Conservation (phyloP, 768 basidiomycete species). For the Hygrophoropsis aurantiaca region DNA sequence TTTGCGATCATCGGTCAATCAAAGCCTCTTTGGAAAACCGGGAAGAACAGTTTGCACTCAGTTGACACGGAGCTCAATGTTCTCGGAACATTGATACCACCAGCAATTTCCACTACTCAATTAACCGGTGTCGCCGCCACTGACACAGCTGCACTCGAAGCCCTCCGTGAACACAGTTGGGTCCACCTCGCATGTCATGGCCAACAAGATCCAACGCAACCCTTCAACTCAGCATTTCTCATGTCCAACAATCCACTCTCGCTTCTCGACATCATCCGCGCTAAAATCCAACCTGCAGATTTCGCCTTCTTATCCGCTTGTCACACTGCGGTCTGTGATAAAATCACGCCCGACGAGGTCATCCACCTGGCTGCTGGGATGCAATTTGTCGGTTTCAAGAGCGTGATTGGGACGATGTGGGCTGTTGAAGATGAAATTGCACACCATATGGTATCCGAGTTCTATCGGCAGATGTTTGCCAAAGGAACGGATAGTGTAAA, state of each 20-base stretch:
- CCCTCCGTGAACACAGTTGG: conserved; percentile 15
- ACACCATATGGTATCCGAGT: conserved; percentile 4
- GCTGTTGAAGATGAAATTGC: conserved; percentile 9
- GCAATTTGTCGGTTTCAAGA: conserved; percentile 20
- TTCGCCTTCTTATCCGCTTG: conserved; percentile 23
- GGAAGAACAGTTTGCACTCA: background rate
- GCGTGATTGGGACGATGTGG: conserved; percentile 27
- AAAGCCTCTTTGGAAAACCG: conserved; percentile 2
- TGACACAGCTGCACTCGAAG: conserved; percentile 5
- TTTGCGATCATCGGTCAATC: conserved; percentile 20
- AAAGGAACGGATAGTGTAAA: conserved; percentile 3
- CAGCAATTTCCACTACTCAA: conserved; percentile 6
- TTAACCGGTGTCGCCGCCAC: conserved; percentile 15
- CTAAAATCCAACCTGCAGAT: conserved; percentile 2
- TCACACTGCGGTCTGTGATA: conserved; percentile 19
- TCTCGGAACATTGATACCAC: conserved; percentile 11
- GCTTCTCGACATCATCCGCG: conserved; percentile 10
- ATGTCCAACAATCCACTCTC: conserved; percentile 8
- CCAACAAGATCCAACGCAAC: conserved; percentile 7
- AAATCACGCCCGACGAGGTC: conserved; percentile 13
- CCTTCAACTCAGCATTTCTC: conserved; percentile 19
- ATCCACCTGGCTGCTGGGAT: conserved; percentile 26
- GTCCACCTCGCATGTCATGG: conserved; percentile 31
- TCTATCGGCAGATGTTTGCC: conserved; percentile 10
- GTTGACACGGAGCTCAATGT: conserved; percentile 14